Conservation (phyloP, 805 yeast genomes). For the Saccharomycopsis sp. region DNA sequence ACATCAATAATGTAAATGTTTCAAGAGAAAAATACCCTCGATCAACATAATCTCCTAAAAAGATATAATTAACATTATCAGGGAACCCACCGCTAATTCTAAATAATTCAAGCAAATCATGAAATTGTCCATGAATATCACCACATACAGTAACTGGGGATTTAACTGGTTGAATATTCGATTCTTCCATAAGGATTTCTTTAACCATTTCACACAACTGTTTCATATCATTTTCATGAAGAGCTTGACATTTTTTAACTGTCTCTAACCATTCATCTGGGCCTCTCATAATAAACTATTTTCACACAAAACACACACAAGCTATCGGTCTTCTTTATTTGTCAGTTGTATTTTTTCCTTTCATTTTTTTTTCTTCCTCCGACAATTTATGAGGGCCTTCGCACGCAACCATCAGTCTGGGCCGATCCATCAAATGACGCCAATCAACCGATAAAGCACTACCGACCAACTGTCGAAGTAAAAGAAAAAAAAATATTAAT, state of each 20-base stretch:
- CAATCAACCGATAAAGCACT: too few species aligned
- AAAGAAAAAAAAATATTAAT: too few species aligned
- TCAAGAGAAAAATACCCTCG: slow-evolving; percentile 95
- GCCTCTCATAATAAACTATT: too few species aligned
- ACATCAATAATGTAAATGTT: slow-evolving; percentile 90
- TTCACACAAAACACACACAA: slow-evolving; percentile 24
- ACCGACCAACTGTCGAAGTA: too few species aligned
- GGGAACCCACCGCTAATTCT: slow-evolving; percentile 92
- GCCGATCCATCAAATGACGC: too few species aligned
- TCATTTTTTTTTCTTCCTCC: background rate
- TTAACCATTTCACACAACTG: slow-evolving; percentile 93
- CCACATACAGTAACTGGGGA: slow-evolving; percentile 95
- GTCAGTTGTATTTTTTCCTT: too few species aligned
- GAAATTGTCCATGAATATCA: slow-evolving; percentile 97
- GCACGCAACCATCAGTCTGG: too few species aligned
- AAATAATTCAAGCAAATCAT: slow-evolving; percentile 84
- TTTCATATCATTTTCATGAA: slow-evolving; percentile 92
- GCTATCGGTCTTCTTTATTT: background rate
- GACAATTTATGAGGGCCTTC: background rate
- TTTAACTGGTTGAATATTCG: slow-evolving; percentile 89
- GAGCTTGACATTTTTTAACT: slow-evolving; percentile 79
- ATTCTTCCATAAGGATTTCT: slow-evolving; percentile 91
- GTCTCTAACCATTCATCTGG: slow-evolving; percentile 97
- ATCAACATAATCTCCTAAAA: slow-evolving; percentile 94
- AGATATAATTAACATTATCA: slow-evolving; percentile 70